These are phyloP conservation scores for Scheffersomyces quercinus DNA, from an alignment of 1,139 yeast genomes.

Conservation along the genomic window DNA sequence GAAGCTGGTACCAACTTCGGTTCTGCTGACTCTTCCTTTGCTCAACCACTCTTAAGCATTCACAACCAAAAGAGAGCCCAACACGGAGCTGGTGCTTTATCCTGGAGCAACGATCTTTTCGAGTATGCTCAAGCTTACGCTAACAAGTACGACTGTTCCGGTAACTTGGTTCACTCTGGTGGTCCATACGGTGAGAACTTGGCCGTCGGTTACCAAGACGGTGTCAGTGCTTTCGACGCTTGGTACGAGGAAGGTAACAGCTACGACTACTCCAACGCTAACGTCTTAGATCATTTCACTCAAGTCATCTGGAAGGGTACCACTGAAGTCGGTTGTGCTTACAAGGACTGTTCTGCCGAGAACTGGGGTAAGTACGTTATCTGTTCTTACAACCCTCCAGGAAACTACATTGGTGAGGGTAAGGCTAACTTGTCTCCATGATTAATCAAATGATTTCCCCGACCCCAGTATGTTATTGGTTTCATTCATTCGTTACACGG, in stretches of 20 bases:
- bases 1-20: constrained; percentile 5
- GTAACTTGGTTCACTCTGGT: constrained; percentile 69
- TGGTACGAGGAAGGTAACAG: constrained; percentile 75
- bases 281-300: constrained; percentile 40
- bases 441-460: too few relatives aligned
- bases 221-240: constrained; percentile 61
- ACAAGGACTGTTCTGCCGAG: constrained; percentile 39
- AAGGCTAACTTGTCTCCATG: constrained; percentile 8
- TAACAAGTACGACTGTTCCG: constrained; percentile 67
- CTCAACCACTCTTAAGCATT: constrained; percentile 46
- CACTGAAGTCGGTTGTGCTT: constrained; percentile 39
- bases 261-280: constrained; percentile 51
- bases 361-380: constrained; percentile 53
- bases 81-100: constrained; percentile 59
- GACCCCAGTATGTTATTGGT: too few relatives aligned
- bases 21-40: constrained; percentile 31
- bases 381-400: constrained; percentile 55
- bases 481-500: too few relatives aligned
- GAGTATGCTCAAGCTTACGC: constrained; percentile 72
- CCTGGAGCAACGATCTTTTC: constrained; percentile 68
- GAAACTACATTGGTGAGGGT: constrained; percentile 51
- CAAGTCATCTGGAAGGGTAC: constrained; percentile 42
- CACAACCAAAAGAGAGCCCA: constrained; percentile 71
- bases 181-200: constrained; percentile 86
- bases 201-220: constrained; percentile 68